Evolutionary conservation across 345 rosid genomes (phyloP), one percentile per base, ranked within the genome.

Genomic region (Arabidopsis suecica): DNA sequence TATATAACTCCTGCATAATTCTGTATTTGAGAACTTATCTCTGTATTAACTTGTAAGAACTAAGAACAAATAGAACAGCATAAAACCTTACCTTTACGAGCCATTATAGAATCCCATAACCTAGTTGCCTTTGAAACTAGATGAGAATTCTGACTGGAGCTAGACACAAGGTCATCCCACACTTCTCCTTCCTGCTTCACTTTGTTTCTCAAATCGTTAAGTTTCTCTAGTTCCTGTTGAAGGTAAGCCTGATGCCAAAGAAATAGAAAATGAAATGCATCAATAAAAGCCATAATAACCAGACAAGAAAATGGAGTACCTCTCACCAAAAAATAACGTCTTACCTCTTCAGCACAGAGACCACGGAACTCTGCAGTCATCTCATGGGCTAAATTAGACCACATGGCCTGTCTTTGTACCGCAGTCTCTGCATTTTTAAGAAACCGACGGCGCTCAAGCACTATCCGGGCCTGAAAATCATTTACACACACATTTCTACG

Each of bases 361-460:
- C 99, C 94, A 85, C 99, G 96, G 75, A 95, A 95, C 74, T 95
- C 99, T 60, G 97, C 99, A 68, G 99, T 95, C 99, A 95, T 92
- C 84, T 95, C 98, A 84, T 95, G 98, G 60, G 99, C 99, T 83
- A 95, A 84, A 84, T 85, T 93, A 65, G 99, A 93, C 99, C 99
- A 95, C 97, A 89, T 95, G 13, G 96, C 97, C 73, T 95, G 99
- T 72, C 94, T 90, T 45, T 93, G 98, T 9, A 92, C 97, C 2
- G 94, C 98, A 69, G 85, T 88, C 80, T 93, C 99, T 11, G 99
- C 98, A 72, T 88, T 91, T 87, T 89, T 89, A 18, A 95, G 92
- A 79, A 95, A 95, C 51, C 83, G 86, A 82, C 99, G 88, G 41
- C 99, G 82, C 79, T 95, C 99, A 76, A 95, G 90, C n/a, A 94